Evolutionary conservation across 345 rosid species (phyloP).

Genomic region (Arabis alpina): DNA sequence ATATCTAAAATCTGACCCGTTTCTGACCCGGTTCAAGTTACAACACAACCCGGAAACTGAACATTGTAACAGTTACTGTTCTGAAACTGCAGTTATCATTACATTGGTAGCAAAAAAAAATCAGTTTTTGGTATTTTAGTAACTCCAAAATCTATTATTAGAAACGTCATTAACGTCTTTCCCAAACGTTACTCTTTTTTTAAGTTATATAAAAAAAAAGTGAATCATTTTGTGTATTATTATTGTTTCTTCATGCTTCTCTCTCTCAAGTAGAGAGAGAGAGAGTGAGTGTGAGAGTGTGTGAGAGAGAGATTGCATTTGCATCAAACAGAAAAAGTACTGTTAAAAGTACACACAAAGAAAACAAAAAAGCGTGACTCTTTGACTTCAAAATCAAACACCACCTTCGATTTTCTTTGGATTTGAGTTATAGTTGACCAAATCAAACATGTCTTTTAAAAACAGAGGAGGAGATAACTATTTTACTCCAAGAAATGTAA

Average conservation of each 20-base stretch:
- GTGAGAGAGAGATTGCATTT: slow-evolving; percentile 15
- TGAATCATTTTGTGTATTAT: neutral
- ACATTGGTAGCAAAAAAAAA: slow-evolving; percentile 11
- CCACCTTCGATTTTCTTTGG: neutral
- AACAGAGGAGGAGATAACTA: slow-evolving; percentile 48
- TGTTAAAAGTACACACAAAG: slow-evolving; percentile 27
- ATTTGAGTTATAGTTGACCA: slow-evolving; percentile 1
- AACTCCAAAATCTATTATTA: slow-evolving; percentile 23
- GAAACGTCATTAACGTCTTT: slow-evolving; percentile 24
- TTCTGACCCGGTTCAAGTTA: neutral
- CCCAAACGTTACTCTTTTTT: slow-evolving; percentile 21
- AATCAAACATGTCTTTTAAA: slow-evolving; percentile 60
- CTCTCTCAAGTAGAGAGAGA: slow-evolving; percentile 25
- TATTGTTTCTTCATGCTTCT: slow-evolving; percentile 27
- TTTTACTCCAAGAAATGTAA: slow-evolving; percentile 47
- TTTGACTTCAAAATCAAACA: slow-evolving; percentile 22
- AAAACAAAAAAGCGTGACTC: slow-evolving; percentile 16
- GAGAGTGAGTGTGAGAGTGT: slow-evolving; percentile 16
- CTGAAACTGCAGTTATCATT: slow-evolving; percentile 34
- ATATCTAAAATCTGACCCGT: neutral
- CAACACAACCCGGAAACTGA: neutral
- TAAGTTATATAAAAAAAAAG: slow-evolving; percentile 9
- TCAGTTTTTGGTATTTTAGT: slow-evolving; percentile 13
- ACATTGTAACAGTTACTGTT: slow-evolving; percentile 14
- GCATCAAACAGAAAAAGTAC: slow-evolving; percentile 35